These are phyloP conservation scores for Backusella mclennaniae DNA, from an alignment of 192 early-diverging fungal genomes.

Conservation along the genomic window DNA sequence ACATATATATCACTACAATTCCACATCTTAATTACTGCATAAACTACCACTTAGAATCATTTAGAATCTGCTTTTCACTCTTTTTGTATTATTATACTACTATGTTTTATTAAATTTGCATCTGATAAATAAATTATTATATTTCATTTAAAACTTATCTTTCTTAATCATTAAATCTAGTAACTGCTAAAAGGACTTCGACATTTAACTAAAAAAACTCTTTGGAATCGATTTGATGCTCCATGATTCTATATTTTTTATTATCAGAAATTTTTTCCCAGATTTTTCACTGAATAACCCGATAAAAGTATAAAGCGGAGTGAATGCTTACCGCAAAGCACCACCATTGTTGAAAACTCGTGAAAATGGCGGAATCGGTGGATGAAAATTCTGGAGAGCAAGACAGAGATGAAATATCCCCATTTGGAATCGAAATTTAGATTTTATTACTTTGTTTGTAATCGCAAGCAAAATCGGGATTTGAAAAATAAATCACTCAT, in stretches of 20 bases:
- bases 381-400: background rate
- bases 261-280: background rate
- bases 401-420: background rate
- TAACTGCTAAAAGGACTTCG: background rate
- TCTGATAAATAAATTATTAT: background rate
- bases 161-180: background rate
- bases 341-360: constrained; percentile 8
- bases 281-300: background rate
- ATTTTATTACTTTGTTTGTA: background rate
- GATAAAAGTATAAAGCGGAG: background rate
- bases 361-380: background rate
- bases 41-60: background rate
- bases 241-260: background rate
- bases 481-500: background rate
- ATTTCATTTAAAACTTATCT: background rate
- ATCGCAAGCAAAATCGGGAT: background rate
- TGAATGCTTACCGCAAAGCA: background rate
- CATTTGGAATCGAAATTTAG: background rate
- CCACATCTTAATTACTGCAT: background rate
- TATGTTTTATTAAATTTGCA: constrained; percentile 4
- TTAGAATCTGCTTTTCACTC: background rate
- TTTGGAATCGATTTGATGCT: background rate
- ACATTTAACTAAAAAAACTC: background rate
- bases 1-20: background rate
- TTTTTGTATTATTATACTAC: background rate